Conservation (phyloP, 257 asterid species). For the Salvia miltiorrhiza region DNA sequence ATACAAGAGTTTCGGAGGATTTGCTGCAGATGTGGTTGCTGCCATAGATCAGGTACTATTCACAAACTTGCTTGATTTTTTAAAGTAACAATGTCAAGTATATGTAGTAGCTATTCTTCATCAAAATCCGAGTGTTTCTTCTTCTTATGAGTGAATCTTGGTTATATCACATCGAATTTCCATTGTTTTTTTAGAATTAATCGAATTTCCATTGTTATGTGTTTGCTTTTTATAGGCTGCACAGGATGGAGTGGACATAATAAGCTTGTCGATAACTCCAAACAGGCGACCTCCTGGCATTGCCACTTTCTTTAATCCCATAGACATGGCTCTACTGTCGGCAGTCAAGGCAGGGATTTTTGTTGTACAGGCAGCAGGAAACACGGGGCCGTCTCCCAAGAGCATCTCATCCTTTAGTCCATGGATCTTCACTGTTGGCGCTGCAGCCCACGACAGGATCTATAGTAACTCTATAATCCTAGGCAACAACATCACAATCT, state of each 20-base stretch:
- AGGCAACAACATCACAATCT: constrained; percentile 77
- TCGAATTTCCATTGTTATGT: not conserved
- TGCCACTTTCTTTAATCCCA: constrained; percentile 96
- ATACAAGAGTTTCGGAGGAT: constrained; percentile 99
- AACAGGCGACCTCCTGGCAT: constrained; percentile 98
- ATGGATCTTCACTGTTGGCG: constrained; percentile 96
- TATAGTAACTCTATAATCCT: constrained; percentile 80
- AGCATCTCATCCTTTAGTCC: constrained; percentile 93
- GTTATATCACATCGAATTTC: not conserved
- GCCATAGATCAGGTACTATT: constrained; percentile 89
- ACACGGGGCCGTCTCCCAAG: constrained; percentile 96
- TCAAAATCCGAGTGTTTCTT: too few relatives aligned
- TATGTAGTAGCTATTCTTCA: too few relatives aligned
- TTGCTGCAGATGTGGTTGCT: constrained; percentile 99
- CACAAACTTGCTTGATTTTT: not conserved
- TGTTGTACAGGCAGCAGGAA: constrained; percentile 97
- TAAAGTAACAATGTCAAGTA: not conserved
- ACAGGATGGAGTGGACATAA: constrained; percentile 88
- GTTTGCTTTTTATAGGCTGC: constrained; percentile 68
- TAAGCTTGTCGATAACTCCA: constrained; percentile 95
- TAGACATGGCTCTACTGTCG: constrained; percentile 95
- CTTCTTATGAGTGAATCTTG: too few relatives aligned
- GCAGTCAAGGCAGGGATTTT: constrained; percentile 84
- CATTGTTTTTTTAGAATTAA: too few relatives aligned
- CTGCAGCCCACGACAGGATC: constrained; percentile 85